Evolutionary conservation across 2,329 filamentous ascomycete genomes (phyloP), one percentile per base, ranked within the genome.

Genomic region (Colletotrichum sp.): DNA sequence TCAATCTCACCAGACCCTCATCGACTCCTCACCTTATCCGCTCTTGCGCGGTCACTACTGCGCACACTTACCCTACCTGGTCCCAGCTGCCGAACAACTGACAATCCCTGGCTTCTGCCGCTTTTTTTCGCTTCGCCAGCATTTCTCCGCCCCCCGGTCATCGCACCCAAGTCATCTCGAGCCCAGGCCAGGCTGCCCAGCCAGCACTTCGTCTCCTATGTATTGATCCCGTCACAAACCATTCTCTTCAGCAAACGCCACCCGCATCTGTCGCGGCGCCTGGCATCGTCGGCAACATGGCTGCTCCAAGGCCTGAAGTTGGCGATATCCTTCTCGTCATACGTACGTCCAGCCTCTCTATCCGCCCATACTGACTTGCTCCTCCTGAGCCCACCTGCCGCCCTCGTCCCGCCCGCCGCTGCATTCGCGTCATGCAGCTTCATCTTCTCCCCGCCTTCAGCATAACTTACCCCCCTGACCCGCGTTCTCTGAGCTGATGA

Each of bases 251-350:
- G 64, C 76, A 76, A 76, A 77, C 77, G 77, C 73, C 70, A 77
- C 66, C 76, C 73, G 77, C 76, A 69, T 71, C 67, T 60, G 66
- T 73, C 73, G 66, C 70, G 73, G 75, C 76, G 74, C 55, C 71
- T 70, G 68, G 62, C 68, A 76, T 67, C 76, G 68, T 74, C 76
- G 76, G 71, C 77, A 77, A 84, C 76, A 88, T 88, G 88, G 87
- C 88, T 79, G 83, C 87, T 76, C 77, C 82, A 77, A 88, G 87
- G 83, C 92, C 91, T 80, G 91, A 92, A 32, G 87, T 91, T 78
- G 93, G 93, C 83, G 92, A 94, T 80, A 90, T 92, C 71, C 86
- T 95, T 79, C 83, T 94, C 78, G 93, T 95, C 79, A 93, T 95
- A 80, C 93, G 93, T 95, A 88, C 89, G 93, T 85, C 48, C 66